These are phyloP conservation scores for Talaromyces sp. DNA, from an alignment of 2,329 filamentous ascomycete genomes.

Conservation along the genomic window DNA sequence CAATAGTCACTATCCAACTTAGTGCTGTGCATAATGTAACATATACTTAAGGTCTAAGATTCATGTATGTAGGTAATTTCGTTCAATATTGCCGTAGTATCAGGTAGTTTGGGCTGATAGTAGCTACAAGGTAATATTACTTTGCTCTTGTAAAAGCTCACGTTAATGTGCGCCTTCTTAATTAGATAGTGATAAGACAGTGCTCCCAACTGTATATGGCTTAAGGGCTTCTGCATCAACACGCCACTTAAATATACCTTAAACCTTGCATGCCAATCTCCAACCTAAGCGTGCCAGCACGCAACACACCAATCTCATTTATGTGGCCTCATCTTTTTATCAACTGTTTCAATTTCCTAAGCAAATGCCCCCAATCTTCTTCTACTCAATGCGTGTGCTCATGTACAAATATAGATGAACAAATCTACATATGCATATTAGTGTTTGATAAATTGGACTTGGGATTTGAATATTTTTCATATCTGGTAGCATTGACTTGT, in stretches of 20 bases:
- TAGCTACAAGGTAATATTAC: neutral
- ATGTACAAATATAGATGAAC: neutral
- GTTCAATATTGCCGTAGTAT: neutral
- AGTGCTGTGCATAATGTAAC: neutral
- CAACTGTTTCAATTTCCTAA: neutral
- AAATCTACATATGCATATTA: neutral
- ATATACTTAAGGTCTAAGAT: neutral
- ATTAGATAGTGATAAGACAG: neutral
- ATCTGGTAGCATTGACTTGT: neutral
- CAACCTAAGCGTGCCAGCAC: neutral
- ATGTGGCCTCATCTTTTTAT: neutral
- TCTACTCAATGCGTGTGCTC: neutral
- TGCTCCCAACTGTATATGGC: neutral
- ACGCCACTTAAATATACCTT: neutral
- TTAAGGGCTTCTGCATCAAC: neutral
- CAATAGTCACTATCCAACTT: neutral
- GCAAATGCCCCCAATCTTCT: neutral
- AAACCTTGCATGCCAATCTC: neutral
- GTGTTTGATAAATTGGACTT: neutral
- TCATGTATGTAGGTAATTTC: neutral
- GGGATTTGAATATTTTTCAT: neutral
- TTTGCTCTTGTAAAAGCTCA: neutral
- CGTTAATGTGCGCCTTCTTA: neutral
- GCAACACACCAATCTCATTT: neutral
- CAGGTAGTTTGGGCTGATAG: neutral